Percentiles rank a stretch among this genome's conserved stretches.
These are phyloP conservation scores for Boletus vinaceobasis DNA, from an alignment of 768 basidiomycete genomes.

Conservation along the genomic window DNA sequence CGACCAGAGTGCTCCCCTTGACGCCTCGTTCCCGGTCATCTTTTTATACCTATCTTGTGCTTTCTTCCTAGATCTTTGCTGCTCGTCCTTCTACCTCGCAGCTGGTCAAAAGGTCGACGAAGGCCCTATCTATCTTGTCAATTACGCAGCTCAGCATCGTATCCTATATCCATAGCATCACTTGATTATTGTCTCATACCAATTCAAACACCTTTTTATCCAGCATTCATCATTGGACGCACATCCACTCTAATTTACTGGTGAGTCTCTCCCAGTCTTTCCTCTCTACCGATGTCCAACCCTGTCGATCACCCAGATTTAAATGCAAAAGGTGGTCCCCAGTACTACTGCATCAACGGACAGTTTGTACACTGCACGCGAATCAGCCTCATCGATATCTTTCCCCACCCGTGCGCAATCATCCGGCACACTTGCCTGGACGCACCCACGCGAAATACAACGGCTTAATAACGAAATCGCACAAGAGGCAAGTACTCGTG, in stretches of 20 bases:
- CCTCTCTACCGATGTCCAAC: constrained; percentile 18
- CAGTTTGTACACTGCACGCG: constrained; percentile 35
- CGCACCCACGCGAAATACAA: constrained; percentile 42
- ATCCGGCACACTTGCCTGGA: constrained; percentile 44
- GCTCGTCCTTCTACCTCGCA: constrained; percentile 34
- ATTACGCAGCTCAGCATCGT: constrained; percentile 38
- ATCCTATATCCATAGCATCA: constrained; percentile 41
- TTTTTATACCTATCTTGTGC: constrained; percentile 58
- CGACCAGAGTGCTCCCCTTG: constrained; percentile 45
- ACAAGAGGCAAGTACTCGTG: constrained; percentile 43
- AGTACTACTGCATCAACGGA: constrained; percentile 42
- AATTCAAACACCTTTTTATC: constrained; percentile 44
- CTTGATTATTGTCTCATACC: constrained; percentile 49
- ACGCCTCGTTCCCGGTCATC: constrained; percentile 40
- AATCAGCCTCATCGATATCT: constrained; percentile 34
- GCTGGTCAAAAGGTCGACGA: constrained; percentile 37
- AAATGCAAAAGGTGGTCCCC: constrained; percentile 72
- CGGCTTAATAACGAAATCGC: constrained; percentile 32
- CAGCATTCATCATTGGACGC: constrained; percentile 44
- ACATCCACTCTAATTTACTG: constrained; percentile 46
- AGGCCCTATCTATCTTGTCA: constrained; percentile 37
- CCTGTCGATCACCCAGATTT: constrained; percentile 38
- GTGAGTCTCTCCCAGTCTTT: constrained; percentile 30
- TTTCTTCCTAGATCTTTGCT: constrained; percentile 38
- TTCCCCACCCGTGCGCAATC: constrained; percentile 30